Percentiles rank a stretch among this genome's conserved stretches.
phyloP scores from a whole-genome alignment of 352 stramenopile species.

The Thalassiosira livingstoniorum region DNA sequence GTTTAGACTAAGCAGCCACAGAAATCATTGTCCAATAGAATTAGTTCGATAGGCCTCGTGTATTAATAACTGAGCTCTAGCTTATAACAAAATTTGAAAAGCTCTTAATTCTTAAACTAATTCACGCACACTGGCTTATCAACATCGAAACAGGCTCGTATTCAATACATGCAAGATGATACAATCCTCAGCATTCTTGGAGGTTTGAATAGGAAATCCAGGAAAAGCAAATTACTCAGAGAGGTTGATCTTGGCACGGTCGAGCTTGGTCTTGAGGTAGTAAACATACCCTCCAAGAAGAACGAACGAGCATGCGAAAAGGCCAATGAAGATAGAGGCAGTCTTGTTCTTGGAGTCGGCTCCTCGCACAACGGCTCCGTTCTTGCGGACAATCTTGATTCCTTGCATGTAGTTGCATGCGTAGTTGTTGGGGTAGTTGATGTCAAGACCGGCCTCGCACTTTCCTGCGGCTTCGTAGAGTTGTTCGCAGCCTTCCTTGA shows the following conservation, averaged over 20 bases:
- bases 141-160: not conserved
- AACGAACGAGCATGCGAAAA: constrained; percentile 79
- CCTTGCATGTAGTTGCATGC: constrained; percentile 83
- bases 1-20: too few relatives aligned
- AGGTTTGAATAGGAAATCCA: not conserved
- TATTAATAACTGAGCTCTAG: too few relatives aligned
- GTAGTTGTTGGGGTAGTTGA: constrained; percentile 63
- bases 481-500: constrained; percentile 76
- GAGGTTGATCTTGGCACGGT: constrained; percentile 81
- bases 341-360: constrained; percentile 65
- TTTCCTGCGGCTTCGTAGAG: constrained; percentile 78
- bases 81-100: not conserved
- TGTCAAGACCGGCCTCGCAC: constrained; percentile 68
- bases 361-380: constrained; percentile 69
- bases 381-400: constrained; percentile 78
- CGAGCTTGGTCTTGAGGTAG: constrained; percentile 82
- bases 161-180: not conserved
- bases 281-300: constrained; percentile 78
- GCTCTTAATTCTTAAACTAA: not conserved
- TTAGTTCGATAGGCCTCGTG: too few relatives aligned
- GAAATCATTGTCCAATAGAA: too few relatives aligned
- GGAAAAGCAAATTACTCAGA: constrained; percentile 36
- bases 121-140: not conserved
- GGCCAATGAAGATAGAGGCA: constrained; percentile 77
- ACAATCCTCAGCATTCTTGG: not conserved